Evolutionary conservation across 768 basidiomycete species (phyloP).

Genomic region (Holtermannia corniformis): DNA sequence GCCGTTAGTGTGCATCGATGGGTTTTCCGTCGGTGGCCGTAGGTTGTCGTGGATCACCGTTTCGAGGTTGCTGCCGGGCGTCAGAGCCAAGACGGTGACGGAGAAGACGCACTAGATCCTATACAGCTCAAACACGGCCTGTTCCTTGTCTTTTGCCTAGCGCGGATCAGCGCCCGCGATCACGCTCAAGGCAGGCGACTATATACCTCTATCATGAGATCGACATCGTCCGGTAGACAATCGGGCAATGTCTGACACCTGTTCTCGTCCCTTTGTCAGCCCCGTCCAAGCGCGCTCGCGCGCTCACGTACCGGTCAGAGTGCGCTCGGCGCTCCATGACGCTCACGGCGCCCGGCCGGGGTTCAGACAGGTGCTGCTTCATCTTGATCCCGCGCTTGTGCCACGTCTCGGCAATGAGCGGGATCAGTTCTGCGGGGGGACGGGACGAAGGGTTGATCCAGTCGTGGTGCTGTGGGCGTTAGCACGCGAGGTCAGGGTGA

Average conservation of each 20-base stretch:
- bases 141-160: conserved; percentile 51
- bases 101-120: conserved; percentile 51
- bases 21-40: conserved; percentile 45
- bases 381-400: conserved; percentile 64
- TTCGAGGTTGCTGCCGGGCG: conserved; percentile 44
- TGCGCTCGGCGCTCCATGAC: conserved; percentile 82
- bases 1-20: conserved; percentile 46
- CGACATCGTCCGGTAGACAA: conserved; percentile 46
- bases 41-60: conserved; percentile 52
- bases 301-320: conserved; percentile 47
- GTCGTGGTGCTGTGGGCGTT: conserved; percentile 72
- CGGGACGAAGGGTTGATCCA: conserved; percentile 48
- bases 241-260: conserved; percentile 59
- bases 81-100: background rate
- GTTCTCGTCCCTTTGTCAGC: too few relatives aligned
- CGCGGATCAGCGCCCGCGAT: conserved; percentile 7
- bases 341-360: conserved; percentile 70
- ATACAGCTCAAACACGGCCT: conserved; percentile 78
- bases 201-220: conserved; percentile 71
- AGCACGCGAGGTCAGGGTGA: background rate
- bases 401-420: conserved; percentile 66
- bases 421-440: conserved; percentile 58
- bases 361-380: conserved; percentile 87
- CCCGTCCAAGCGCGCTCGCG: background rate
- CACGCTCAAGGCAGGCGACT: background rate